phyloP scores from a whole-genome alignment of 257 asterid species.

The Ocimum tenuiflorum region DNA sequence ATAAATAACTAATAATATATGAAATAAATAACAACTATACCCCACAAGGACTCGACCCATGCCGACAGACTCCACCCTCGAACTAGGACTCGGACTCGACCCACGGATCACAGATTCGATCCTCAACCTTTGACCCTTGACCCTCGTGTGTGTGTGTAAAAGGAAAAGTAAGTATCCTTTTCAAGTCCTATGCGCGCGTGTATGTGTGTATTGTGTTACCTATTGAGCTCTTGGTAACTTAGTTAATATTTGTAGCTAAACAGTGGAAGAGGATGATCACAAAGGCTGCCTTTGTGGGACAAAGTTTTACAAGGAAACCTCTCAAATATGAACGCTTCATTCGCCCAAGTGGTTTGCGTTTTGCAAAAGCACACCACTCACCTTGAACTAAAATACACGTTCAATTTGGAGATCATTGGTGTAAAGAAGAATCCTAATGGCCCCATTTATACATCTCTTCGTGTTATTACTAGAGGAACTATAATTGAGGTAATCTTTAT shows the following conservation, averaged over 20 bases:
- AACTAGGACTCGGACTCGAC: no score
- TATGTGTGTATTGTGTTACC: no score
- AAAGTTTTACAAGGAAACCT: no score
- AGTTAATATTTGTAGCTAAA: conserved; percentile 51
- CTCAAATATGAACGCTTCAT: conserved; percentile 94
- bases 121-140: no score
- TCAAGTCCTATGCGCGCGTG: neutral
- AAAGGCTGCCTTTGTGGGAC: conserved; percentile 90
- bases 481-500: conserved; percentile 64
- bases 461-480: conserved; percentile 83
- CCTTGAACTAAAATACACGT: conserved; percentile 91
- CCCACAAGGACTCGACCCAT: no score
- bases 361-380: conserved; percentile 90
- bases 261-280: conserved; percentile 99
- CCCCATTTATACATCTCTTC: conserved; percentile 86
- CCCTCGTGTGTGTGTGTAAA: no score
- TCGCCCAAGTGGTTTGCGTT: conserved; percentile 82
- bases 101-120: no score
- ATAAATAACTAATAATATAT: no score
- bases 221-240: conserved; percentile 2
- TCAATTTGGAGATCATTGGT: conserved; percentile 84
- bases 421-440: conserved; percentile 96
- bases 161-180: conserved; percentile 65
- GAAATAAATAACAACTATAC: no score
- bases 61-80: no score